Percentiles rank a stretch among this genome's conserved stretches.
These are phyloP conservation scores for Tulasnella sp. DNA, from an alignment of 768 basidiomycete species.

Conservation along the genomic window DNA sequence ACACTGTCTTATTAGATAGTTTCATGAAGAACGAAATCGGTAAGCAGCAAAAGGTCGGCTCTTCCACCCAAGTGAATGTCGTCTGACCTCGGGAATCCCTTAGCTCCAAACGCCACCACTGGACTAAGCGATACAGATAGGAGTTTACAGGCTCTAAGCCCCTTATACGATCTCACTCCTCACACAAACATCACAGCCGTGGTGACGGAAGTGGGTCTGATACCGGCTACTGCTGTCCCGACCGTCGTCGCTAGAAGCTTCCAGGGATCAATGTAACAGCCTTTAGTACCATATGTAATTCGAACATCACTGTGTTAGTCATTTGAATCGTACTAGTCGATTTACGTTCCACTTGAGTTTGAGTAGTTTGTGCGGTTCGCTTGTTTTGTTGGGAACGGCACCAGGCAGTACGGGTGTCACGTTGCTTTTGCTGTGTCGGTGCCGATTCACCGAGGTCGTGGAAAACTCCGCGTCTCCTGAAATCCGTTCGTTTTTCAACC, in stretches of 20 bases:
- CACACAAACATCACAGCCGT: slow-evolving; percentile 90
- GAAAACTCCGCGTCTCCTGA: slow-evolving; percentile 18
- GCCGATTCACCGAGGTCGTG: slow-evolving; percentile 4
- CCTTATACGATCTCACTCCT: slow-evolving; percentile 92
- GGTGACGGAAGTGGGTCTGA: slow-evolving; percentile 94
- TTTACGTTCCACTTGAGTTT: not conserved
- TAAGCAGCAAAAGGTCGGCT: slow-evolving; percentile 39
- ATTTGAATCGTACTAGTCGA: not conserved
- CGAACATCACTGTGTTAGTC: not conserved
- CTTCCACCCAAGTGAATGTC: not conserved
- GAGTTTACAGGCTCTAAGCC: slow-evolving; percentile 74
- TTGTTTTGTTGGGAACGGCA: not conserved
- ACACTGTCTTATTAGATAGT: slow-evolving; percentile 85
- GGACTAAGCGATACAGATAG: slow-evolving; percentile 33
- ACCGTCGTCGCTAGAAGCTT: slow-evolving; percentile 59
- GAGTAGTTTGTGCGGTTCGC: not conserved
- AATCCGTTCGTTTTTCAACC: slow-evolving; percentile 14
- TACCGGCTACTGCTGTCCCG: slow-evolving; percentile 80
- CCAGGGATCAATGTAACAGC: slow-evolving; percentile 20
- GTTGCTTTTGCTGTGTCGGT: not conserved
- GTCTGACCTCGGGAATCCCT: slow-evolving; percentile 10
- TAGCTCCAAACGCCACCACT: not conserved
- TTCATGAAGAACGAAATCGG: slow-evolving; percentile 97
- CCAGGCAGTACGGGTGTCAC: not conserved
- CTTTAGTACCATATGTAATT: not conserved